Conservation (phyloP, 345 rosid genomes). For the Camelina sativa region DNA sequence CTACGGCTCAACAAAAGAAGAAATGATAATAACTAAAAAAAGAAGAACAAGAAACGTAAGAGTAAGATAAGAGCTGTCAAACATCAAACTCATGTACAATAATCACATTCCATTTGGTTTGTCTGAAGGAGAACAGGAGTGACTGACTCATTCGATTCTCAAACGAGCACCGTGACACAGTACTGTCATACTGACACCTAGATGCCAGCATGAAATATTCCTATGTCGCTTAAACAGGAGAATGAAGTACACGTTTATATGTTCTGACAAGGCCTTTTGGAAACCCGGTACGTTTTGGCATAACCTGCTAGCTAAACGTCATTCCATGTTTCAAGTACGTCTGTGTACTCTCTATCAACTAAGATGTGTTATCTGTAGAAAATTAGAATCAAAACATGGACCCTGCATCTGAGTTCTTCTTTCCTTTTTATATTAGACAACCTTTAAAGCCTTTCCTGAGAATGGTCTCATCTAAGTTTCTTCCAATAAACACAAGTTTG, state of each 20-base stretch:
- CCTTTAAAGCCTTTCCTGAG: background rate
- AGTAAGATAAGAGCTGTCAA: too few relatives aligned
- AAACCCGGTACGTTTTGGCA: background rate
- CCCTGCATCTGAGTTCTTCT: background rate
- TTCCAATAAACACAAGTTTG: background rate
- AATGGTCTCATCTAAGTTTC: background rate
- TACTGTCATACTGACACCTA: too few relatives aligned
- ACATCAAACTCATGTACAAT: too few relatives aligned
- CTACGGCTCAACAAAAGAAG: conserved; percentile 34
- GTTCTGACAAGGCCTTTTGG: background rate
- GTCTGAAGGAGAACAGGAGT: too few relatives aligned
- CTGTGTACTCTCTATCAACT: background rate
- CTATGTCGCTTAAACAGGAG: background rate
- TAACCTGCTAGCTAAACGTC: background rate
- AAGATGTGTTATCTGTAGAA: background rate
- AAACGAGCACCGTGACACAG: too few relatives aligned
- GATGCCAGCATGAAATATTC: too few relatives aligned
- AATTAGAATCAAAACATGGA: background rate
- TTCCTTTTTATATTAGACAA: background rate
- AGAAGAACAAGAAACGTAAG: background rate
- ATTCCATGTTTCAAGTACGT: background rate
- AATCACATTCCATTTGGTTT: too few relatives aligned
- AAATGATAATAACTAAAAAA: too few relatives aligned
- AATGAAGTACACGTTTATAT: background rate
- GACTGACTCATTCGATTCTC: too few relatives aligned